phyloP scores from a whole-genome alignment of 2,329 filamentous ascomycete species.

The Colletotrichum musicola region DNA sequence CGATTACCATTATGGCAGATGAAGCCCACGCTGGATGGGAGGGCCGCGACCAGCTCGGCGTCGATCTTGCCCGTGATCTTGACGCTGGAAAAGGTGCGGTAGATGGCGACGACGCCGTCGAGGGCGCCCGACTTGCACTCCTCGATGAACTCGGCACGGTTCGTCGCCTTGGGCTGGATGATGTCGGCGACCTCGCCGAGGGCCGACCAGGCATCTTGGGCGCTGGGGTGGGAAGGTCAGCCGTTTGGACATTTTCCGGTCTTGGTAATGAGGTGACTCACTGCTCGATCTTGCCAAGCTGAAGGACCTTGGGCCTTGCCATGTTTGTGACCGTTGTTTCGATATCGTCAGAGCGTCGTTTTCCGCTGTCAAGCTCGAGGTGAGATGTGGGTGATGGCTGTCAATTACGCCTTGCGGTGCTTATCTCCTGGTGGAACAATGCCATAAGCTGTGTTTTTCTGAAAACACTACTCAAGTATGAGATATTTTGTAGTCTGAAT shows the following conservation, averaged over 20 bases:
- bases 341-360: background rate
- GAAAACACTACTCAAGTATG: background rate
- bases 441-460: no score
- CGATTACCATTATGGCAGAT: slow-evolving; percentile 70
- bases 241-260: background rate
- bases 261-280: slow-evolving; percentile 42
- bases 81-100: slow-evolving; percentile 77
- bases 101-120: slow-evolving; percentile 74
- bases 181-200: slow-evolving; percentile 75
- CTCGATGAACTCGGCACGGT: slow-evolving; percentile 75
- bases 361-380: background rate
- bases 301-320: slow-evolving; percentile 51
- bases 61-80: slow-evolving; percentile 78
- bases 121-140: slow-evolving; percentile 75
- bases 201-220: slow-evolving; percentile 72
- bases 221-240: slow-evolving; percentile 58
- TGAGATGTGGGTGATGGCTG: background rate
- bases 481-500: background rate
- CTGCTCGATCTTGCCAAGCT: slow-evolving; percentile 55
- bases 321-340: background rate
- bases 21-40: slow-evolving; percentile 67
- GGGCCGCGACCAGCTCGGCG: slow-evolving; percentile 72
- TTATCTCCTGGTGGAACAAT: no score
- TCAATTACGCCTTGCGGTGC: no score
- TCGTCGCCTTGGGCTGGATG: slow-evolving; percentile 70